phyloP scores from a whole-genome alignment of 371 early-diverging fungal genomes.

The Circinella minor region DNA sequence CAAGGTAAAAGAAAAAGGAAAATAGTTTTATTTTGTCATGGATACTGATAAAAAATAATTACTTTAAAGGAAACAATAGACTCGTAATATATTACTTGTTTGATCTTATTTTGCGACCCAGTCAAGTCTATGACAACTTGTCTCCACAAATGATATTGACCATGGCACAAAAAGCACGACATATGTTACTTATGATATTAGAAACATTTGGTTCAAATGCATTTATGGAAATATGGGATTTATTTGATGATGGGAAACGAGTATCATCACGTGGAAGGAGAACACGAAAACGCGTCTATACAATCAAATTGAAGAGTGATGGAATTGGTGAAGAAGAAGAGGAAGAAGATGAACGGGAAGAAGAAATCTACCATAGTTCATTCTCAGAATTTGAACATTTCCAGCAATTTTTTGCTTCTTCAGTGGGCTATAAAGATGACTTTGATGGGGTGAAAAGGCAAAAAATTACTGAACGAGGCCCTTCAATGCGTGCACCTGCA shows the following conservation, averaged over 20 bases:
- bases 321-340: background rate
- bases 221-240: background rate
- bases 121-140: background rate
- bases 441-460: background rate
- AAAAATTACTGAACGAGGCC: background rate
- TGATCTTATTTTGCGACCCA: background rate
- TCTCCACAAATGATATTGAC: background rate
- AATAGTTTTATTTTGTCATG: background rate
- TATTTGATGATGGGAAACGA: background rate
- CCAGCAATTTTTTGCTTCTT: background rate
- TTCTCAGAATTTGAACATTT: background rate
- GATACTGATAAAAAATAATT: background rate
- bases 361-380: background rate
- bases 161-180: background rate
- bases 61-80: background rate
- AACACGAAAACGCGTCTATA: background rate
- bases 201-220: background rate
- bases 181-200: background rate
- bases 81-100: background rate
- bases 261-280: background rate
- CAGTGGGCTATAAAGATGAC: background rate
- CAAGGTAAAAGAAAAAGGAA: background rate
- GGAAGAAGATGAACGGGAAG: background rate
- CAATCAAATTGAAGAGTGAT: background rate
- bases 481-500: background rate